Evolutionary conservation across 257 asterid genomes (phyloP), one percentile per base, ranked within the genome.

Genomic region (Fraxinus anomala): DNA sequence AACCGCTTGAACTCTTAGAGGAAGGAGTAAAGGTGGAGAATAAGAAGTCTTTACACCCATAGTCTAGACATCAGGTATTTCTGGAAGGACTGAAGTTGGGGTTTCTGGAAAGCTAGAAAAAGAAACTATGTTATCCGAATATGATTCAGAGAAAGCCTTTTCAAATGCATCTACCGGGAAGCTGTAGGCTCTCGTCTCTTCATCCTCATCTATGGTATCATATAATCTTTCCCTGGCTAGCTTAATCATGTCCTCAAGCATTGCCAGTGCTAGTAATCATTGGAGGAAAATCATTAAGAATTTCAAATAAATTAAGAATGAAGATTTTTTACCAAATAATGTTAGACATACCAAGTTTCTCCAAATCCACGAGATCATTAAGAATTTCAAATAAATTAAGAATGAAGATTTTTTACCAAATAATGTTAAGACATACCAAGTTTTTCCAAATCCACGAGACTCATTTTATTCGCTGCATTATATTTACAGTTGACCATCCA

Each of bases 11-110:
- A 87, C 91, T 83, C 94, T 86, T 30, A 87, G 85, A 4, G 93
- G 90, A 72, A 89, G 47, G 70, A 88, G 87, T 76, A 71, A 69
- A 26, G 94, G 93, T 21, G 95, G 91, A 39, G 94, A 82, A 67
- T 85, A 86, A 44, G 87, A 76, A 17, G 67, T 36, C 67, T 79
- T 87, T 26, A 77, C 85, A 28, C 82, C 72, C 21, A 70, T 75
- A 54, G 70, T 34, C 33, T 85, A 72, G 40, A 70, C 39, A 36
- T 79, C 85, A 81, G 82, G 74, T 17, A 85, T 76, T 1, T 78
- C 85, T 1, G 93, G 85, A 66, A 95, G 93, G 78, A 95, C 98
- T 1, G 98, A 95, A 74, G 97, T 91, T 30, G 99, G 98, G 68
- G 98, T 93, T 8, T 77, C 84, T 2, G 97, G 99, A 54, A 95